These are phyloP conservation scores for Mitragyna speciosa DNA, from an alignment of 257 asterid species.

Conservation along the genomic window DNA sequence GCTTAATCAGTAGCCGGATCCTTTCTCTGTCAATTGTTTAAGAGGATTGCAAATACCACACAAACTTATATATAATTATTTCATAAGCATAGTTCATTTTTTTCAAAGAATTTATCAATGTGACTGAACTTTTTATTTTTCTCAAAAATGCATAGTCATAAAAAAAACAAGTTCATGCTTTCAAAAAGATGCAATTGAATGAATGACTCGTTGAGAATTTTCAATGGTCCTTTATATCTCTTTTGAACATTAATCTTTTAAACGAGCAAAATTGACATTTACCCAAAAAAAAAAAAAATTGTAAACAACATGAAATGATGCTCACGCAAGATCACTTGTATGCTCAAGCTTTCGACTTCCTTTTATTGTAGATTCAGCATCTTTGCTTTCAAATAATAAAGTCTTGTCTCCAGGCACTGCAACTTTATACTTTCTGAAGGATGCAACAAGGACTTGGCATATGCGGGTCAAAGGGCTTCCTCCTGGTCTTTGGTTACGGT, in stretches of 20 bases:
- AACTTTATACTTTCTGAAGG: conserved; percentile 44
- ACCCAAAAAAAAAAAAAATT: neutral
- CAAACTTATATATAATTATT: too few species aligned
- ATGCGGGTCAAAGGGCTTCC: conserved; percentile 73
- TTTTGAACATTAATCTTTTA: neutral
- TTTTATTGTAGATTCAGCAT: conserved; percentile 41
- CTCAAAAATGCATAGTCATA: neutral
- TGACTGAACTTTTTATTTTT: too few species aligned
- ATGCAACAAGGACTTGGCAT: conserved; percentile 66
- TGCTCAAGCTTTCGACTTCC: conserved; percentile 70
- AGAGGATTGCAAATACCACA: neutral
- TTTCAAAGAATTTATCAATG: too few species aligned
- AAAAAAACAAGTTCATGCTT: neutral
- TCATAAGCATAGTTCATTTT: too few species aligned
- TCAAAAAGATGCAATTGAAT: neutral
- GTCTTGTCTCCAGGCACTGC: conserved; percentile 45
- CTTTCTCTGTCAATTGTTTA: neutral
- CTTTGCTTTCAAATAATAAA: conserved; percentile 45
- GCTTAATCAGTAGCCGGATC: neutral
- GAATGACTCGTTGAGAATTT: neutral
- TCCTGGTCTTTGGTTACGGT: conserved; percentile 68
- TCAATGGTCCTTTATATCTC: neutral
- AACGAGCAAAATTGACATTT: neutral
- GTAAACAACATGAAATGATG: neutral
- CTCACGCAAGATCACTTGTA: conserved; percentile 46